Evolutionary conservation across 768 basidiomycete genomes (phyloP), one percentile per base, ranked within the genome.

Genomic region (Leccinum sublutescens): DNA sequence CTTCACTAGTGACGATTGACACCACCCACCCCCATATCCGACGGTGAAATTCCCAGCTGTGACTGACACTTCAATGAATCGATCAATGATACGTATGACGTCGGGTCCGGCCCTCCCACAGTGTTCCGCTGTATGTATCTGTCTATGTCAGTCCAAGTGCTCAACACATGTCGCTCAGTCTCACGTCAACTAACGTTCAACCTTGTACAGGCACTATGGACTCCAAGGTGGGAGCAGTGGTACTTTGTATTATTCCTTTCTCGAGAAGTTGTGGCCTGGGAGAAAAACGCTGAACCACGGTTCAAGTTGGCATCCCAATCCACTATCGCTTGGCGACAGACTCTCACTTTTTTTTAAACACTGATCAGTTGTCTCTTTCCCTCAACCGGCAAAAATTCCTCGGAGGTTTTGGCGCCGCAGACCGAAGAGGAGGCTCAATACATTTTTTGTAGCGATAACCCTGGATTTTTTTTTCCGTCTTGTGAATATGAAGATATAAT

Each of bases 1-100:
- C 25, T 25, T 34, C 40, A 19, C 40, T 54, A 21, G 23, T 27
- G 25, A 9, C n/a, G 12, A 47, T 27, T 50, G 33, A 61, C 14
- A 43, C 27, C 23, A 52, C 47, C 58, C 60, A 40, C 55, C 43
- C 51, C 57, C 62, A 56, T 54, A 25, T 23, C 50, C 50, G 50
- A 47, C 36, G 6, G 25, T 38, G 4, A 47, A 55, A 45, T 63
- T 60, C 48, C 57, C 62, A 63, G 31, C 23, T 45, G 43, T 53
- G 11, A 6, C 49, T 47, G 62, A 52, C 50, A 34, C 11, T 52
- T 43, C 40, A 43, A 40, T 36, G 34, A 11, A 31, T 45, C 43
- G 8, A 17, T n/a, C 15, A n/a, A 0, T 9, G 55, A 31, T 36
- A 45, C 38, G 34, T 11, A 21, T 47, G 45, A 38, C 49, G 34